These are phyloP conservation scores for Exophiala alcalophila DNA, from an alignment of 2,329 filamentous ascomycete genomes.

Conservation along the genomic window DNA sequence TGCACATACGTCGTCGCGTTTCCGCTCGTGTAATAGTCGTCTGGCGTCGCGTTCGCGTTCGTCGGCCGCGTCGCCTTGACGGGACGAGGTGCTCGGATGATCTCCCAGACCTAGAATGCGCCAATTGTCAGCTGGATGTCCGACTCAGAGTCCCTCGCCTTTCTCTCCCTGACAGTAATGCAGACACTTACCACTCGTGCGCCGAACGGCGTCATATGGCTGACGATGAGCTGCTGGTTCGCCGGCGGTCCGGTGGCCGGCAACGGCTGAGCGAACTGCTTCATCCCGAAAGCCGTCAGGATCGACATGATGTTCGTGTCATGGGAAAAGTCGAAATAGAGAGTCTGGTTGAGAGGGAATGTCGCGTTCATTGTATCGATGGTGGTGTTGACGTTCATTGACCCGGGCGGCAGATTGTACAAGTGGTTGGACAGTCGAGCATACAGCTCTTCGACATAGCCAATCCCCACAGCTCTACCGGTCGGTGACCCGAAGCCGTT, in stretches of 20 bases:
- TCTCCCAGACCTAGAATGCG: conserved; percentile 61
- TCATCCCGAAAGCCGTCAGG: conserved; percentile 66
- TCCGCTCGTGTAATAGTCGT: conserved; percentile 50
- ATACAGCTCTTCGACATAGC: conserved; percentile 66
- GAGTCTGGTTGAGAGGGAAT: conserved; percentile 70
- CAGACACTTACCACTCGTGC: conserved; percentile 54
- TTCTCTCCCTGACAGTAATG: background rate
- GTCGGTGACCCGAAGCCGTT: conserved; percentile 57
- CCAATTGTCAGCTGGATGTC: too few relatives aligned
- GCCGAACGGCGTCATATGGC: conserved; percentile 68
- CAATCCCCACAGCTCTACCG: conserved; percentile 69
- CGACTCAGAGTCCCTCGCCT: background rate
- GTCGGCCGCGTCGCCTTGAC: conserved; percentile 53
- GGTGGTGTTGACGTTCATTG: conserved; percentile 47
- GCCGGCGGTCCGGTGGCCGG: conserved; percentile 56
- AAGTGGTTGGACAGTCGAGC: conserved; percentile 55
- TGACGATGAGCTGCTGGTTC: conserved; percentile 62
- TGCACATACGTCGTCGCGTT: conserved; percentile 66
- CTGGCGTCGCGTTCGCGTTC: conserved; percentile 23
- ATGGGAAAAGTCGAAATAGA: conserved; percentile 77
- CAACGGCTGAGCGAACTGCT: conserved; percentile 62
- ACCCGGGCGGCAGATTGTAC: conserved; percentile 27
- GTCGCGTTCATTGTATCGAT: conserved; percentile 57
- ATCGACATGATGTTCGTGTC: conserved; percentile 71
- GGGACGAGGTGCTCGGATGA: conserved; percentile 66